Conservation (phyloP, 2,329 filamentous ascomycete species). For the Domatiomyces catenatus region DNA sequence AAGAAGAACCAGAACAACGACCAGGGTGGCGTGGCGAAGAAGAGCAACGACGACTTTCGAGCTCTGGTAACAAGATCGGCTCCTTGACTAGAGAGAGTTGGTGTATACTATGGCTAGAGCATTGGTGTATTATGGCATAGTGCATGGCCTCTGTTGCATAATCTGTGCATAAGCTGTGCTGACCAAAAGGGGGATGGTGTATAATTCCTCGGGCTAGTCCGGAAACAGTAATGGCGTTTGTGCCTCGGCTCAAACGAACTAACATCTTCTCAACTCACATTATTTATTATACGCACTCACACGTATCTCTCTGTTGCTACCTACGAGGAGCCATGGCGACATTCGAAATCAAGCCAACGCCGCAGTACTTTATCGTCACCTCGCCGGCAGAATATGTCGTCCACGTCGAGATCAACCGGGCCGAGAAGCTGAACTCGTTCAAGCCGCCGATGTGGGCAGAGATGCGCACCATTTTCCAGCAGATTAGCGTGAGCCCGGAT, state of each 20-base stretch:
- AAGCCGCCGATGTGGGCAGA: slow-evolving; percentile 72
- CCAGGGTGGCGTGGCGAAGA: slow-evolving; percentile 18
- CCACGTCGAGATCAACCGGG: slow-evolving; percentile 84
- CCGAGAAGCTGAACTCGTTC: slow-evolving; percentile 79
- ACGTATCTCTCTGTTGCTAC: no score
- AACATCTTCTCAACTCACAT: no score
- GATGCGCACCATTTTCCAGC: slow-evolving; percentile 54
- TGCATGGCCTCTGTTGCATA: no score
- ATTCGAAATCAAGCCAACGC: slow-evolving; percentile 1
- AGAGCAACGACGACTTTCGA: slow-evolving; percentile 45
- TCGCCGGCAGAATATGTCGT: slow-evolving; percentile 58
- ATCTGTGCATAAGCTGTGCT: no score
- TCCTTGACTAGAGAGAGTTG: neutral
- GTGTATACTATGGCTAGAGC: neutral
- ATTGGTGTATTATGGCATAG: no score
- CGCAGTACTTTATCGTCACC: slow-evolving; percentile 55
- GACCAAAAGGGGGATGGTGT: no score
- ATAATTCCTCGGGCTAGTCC: no score
- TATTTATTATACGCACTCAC: no score
- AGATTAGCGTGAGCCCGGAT: slow-evolving; percentile 54
- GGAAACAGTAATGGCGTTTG: no score
- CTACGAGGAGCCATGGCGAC: neutral
- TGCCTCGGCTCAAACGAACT: no score
- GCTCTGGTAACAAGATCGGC: slow-evolving; percentile 7
- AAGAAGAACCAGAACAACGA: neutral